Evolutionary conservation across 352 stramenopile species (phyloP).

Genomic region (Phytophthora vignae): DNA sequence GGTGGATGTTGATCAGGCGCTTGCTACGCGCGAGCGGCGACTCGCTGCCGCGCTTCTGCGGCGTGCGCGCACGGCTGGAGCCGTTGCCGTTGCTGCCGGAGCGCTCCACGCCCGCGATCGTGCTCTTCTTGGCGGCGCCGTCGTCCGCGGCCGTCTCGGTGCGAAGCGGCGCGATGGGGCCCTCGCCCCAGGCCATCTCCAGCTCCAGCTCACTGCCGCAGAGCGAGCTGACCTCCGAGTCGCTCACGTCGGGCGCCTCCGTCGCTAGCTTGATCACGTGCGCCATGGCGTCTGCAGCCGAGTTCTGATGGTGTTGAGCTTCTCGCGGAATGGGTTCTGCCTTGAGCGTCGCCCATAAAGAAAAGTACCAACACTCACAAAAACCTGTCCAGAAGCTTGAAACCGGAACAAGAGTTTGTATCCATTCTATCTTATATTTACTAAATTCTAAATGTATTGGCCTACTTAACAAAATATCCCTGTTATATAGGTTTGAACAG

Average conservation of each 20-base stretch:
- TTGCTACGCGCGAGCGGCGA: conserved; percentile 71
- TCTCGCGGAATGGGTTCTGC: conserved; percentile 15
- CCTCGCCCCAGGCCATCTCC: conserved; percentile 83
- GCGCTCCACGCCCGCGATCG: conserved; percentile 31
- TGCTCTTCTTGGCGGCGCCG: conserved; percentile 24
- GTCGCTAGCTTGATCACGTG: conserved; percentile 26
- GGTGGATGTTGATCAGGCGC: conserved; percentile 83
- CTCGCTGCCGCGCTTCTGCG: conserved; percentile 65
- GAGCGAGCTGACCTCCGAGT: conserved; percentile 78
- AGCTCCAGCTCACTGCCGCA: conserved; percentile 79
- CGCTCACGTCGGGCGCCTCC: conserved; percentile 45
- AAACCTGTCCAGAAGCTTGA: background rate
- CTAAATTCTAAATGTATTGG: too few relatives aligned
- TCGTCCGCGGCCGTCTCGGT: conserved; percentile 25
- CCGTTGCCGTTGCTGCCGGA: conserved; percentile 71
- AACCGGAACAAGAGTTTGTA: background rate
- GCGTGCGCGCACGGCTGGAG: conserved; percentile 68
- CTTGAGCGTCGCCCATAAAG: background rate
- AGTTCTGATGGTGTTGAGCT: conserved; percentile 7
- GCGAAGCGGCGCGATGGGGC: conserved; percentile 75
- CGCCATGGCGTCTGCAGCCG: conserved; percentile 21
- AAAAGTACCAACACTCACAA: background rate
- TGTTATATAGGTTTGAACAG: too few relatives aligned
- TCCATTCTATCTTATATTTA: background rate
- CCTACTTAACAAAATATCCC: too few relatives aligned